phyloP scores from a whole-genome alignment of 805 yeast genomes.

The Sugiyamaella qingdaonensis region DNA sequence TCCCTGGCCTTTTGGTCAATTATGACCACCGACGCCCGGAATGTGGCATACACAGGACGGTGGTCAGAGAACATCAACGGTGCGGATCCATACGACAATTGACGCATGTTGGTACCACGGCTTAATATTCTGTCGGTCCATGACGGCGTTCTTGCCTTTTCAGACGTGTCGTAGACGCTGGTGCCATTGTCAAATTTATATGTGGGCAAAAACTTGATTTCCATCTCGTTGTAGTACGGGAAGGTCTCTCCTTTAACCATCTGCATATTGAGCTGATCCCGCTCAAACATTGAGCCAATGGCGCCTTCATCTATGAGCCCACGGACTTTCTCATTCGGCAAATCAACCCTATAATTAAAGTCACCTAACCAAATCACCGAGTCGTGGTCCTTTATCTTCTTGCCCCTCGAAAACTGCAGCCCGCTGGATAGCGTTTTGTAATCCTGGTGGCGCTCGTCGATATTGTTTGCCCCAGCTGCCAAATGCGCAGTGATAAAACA shows the following conservation, averaged over 20 bases:
- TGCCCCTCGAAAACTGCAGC: constrained; percentile 71
- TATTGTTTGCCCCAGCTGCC: constrained; percentile 85
- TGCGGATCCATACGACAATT: constrained; percentile 64
- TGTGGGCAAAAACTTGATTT: constrained; percentile 79
- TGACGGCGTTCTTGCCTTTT: constrained; percentile 87
- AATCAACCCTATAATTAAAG: constrained; percentile 72
- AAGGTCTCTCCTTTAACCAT: constrained; percentile 70
- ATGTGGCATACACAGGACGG: constrained; percentile 85
- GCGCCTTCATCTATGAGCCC: constrained; percentile 44
- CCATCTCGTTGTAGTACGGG: constrained; percentile 69
- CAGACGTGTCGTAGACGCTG: constrained; percentile 76
- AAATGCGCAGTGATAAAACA: constrained; percentile 87
- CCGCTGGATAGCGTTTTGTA: constrained; percentile 72
- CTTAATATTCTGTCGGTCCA: constrained; percentile 92
- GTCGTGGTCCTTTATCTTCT: constrained; percentile 76
- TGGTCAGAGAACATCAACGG: constrained; percentile 77
- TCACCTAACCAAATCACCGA: constrained; percentile 93
- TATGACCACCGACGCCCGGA: constrained; percentile 58
- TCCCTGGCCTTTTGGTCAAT: constrained; percentile 62
- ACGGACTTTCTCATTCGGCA: constrained; percentile 73
- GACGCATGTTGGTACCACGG: constrained; percentile 54
- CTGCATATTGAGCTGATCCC: constrained; percentile 77
- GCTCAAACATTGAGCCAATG: constrained; percentile 49
- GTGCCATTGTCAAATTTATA: constrained; percentile 90
- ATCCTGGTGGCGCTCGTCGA: constrained; percentile 82